phyloP scores from a whole-genome alignment of 1,284 basidiomycete species.

The Moesziomyces sp. region DNA sequence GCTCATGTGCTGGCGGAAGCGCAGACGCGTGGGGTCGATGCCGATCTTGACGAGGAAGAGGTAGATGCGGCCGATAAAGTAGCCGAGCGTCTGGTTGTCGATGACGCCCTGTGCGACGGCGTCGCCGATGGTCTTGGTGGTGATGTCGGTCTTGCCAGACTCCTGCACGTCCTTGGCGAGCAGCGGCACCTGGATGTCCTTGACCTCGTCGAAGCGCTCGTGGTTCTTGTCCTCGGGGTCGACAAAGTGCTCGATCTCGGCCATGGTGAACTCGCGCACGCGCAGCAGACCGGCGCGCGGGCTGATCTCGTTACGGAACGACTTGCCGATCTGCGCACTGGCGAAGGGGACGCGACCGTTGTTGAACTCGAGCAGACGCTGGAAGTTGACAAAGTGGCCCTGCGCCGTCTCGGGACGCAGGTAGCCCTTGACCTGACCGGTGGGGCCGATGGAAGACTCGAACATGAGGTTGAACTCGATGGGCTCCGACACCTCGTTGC shows the following conservation, averaged over 20 bases:
- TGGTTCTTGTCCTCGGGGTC: conserved; percentile 94
- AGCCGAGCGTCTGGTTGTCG: conserved; percentile 96
- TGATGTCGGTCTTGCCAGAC: conserved; percentile 78
- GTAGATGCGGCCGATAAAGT: conserved; percentile 93
- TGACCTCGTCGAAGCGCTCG: conserved; percentile 82
- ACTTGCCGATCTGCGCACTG: conserved; percentile 93
- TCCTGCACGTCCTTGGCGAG: conserved; percentile 86
- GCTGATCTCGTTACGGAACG: conserved; percentile 98
- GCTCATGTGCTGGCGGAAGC: conserved; percentile 96
- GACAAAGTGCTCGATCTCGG: conserved; percentile 98
- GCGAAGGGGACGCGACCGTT: conserved; percentile 96
- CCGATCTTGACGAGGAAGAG: conserved; percentile 92
- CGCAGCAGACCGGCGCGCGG: conserved; percentile 94
- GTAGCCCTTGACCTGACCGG: conserved; percentile 94
- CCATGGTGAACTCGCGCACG: conserved; percentile 99
- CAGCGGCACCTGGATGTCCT: conserved; percentile 79
- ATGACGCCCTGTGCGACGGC: conserved; percentile 86
- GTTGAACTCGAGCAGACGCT: conserved; percentile 95
- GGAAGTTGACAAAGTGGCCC: conserved; percentile 99
- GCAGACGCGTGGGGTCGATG: conserved; percentile 83
- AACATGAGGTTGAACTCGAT: conserved; percentile 99
- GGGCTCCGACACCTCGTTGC: conserved; percentile 90
- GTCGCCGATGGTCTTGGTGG: conserved; percentile 82
- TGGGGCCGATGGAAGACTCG: conserved; percentile 94
- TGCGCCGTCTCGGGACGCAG: conserved; percentile 98